Percentiles rank a stretch among this genome's conserved stretches.
Evolutionary conservation across 2,329 filamentous ascomycete species (phyloP).

Genomic region (Aspergillus sp.): DNA sequence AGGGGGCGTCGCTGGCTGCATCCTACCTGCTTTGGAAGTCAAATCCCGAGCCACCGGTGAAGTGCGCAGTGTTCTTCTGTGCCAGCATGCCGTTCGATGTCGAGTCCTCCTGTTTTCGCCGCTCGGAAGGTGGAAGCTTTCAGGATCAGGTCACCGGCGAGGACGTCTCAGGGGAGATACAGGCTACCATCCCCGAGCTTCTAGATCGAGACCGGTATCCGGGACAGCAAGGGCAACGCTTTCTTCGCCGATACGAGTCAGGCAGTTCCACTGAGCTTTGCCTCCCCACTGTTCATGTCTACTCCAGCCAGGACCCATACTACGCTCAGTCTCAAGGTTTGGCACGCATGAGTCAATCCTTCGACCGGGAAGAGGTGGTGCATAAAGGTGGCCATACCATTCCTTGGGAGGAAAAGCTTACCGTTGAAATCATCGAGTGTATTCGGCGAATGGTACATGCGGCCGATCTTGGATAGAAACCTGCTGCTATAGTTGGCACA

Average conservation of each 20-base stretch:
- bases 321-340: not conserved
- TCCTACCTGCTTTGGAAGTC: constrained; percentile 1
- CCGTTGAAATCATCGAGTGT: not conserved
- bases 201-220: not conserved
- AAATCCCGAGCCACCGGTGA: not conserved
- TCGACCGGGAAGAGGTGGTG: constrained; percentile 1
- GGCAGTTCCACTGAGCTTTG: not conserved
- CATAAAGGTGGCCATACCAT: constrained; percentile 2
- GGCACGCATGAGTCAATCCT: not conserved
- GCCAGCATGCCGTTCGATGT: not conserved
- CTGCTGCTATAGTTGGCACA: not conserved
- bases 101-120: not conserved
- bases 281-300: not conserved
- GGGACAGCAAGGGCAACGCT: not conserved
- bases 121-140: not conserved
- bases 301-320: not conserved
- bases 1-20: constrained; percentile 1
- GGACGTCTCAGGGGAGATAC: not conserved
- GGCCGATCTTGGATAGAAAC: not conserved
- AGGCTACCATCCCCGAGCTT: not conserved
- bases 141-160: not conserved
- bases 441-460: not conserved
- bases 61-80: constrained; percentile 1
- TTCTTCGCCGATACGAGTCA: not conserved
- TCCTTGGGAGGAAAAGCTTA: not conserved